phyloP scores from a whole-genome alignment of 2,329 filamentous ascomycete species.

The Mycogone perniciosa region DNA sequence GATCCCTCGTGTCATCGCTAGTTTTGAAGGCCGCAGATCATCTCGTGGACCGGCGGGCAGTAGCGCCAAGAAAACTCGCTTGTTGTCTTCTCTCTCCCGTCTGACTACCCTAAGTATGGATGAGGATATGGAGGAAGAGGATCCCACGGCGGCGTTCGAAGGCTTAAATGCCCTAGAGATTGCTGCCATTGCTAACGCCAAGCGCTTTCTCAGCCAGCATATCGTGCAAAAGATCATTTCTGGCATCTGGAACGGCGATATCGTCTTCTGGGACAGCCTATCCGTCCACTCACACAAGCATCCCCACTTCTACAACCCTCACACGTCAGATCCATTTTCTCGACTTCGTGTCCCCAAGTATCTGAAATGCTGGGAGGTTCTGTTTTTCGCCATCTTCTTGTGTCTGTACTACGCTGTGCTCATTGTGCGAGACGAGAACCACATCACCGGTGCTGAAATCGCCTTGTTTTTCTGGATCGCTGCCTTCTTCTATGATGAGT shows the following conservation, averaged over 20 bases:
- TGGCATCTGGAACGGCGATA: constrained; percentile 79
- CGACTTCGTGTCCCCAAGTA: constrained; percentile 75
- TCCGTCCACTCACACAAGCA: constrained; percentile 67
- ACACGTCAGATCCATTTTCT: constrained; percentile 64
- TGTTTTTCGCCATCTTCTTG: constrained; percentile 73
- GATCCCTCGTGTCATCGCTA: constrained; percentile 30
- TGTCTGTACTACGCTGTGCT: constrained; percentile 82
- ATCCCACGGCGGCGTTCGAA: constrained; percentile 66
- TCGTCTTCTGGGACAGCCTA: constrained; percentile 81
- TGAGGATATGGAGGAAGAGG: constrained; percentile 40
- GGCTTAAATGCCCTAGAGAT: constrained; percentile 84
- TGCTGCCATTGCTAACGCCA: constrained; percentile 72
- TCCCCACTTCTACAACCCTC: constrained; percentile 66
- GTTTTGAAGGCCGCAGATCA: constrained; percentile 16
- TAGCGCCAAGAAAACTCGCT: constrained; percentile 39
- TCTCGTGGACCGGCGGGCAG: constrained; percentile 29
- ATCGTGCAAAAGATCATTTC: constrained; percentile 78
- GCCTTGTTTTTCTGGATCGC: constrained; percentile 80
- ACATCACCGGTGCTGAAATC: constrained; percentile 63
- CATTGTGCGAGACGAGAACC: constrained; percentile 60
- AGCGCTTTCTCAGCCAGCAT: constrained; percentile 75
- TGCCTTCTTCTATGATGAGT: constrained; percentile 81
- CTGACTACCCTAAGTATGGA: constrained; percentile 38
- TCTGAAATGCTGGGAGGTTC: constrained; percentile 74
- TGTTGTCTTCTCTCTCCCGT: constrained; percentile 49